Conservation (phyloP, 805 yeast genomes). For the Kodamaea leandrae region DNA sequence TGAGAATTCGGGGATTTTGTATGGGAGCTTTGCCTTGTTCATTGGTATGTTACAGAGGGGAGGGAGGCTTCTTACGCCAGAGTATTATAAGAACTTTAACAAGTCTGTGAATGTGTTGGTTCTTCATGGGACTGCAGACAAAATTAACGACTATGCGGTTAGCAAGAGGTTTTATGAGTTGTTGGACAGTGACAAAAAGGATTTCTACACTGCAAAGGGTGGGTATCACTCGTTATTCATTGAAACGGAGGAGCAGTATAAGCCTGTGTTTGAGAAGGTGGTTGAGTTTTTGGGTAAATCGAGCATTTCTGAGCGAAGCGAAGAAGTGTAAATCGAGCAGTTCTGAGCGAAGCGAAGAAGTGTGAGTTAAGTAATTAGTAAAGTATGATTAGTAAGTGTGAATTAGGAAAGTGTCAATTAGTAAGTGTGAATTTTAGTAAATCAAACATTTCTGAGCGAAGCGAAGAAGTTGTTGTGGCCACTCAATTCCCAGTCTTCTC, state of each 20-base stretch:
- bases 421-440: too few relatives aligned
- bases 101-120: constrained; percentile 50
- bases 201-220: constrained; percentile 23
- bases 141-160: constrained; percentile 53
- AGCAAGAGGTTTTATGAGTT: constrained; percentile 41
- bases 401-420: too few relatives aligned
- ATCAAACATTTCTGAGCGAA: too few relatives aligned
- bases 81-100: constrained; percentile 34
- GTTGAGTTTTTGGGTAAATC: constrained; percentile 29
- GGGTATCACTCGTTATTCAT: constrained; percentile 46
- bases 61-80: constrained; percentile 41
- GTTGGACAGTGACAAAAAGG: constrained; percentile 31
- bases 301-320: too few relatives aligned
- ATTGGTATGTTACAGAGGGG: constrained; percentile 66
- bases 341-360: too few relatives aligned
- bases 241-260: constrained; percentile 45
- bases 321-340: too few relatives aligned
- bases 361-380: too few relatives aligned
- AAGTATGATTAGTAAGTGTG: too few relatives aligned
- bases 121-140: constrained; percentile 63
- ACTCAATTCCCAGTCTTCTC: too few relatives aligned
- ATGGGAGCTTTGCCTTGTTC: constrained; percentile 56
- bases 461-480: too few relatives aligned
- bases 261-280: constrained; percentile 32
- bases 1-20: constrained; percentile 35